Percentiles rank a stretch among this genome's conserved stretches.
Conservation (phyloP, 2,329 filamentous ascomycete genomes). For the Emergomyces orientalis region DNA sequence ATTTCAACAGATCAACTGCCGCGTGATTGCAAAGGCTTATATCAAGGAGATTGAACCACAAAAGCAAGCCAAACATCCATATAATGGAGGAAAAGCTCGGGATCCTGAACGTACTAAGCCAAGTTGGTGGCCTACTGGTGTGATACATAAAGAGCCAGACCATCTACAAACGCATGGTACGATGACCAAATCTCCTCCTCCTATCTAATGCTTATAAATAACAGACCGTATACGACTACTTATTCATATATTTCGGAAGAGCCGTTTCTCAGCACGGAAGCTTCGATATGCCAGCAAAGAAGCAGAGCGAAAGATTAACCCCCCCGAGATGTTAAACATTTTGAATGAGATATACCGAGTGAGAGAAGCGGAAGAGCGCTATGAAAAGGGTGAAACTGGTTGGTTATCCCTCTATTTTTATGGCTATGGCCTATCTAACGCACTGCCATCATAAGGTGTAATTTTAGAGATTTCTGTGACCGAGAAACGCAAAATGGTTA, state of each 20-base stretch:
- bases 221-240: conserved; percentile 31
- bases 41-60: conserved; percentile 40
- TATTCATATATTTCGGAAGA: conserved; percentile 33
- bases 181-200: conserved; percentile 13
- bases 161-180: conserved; percentile 40
- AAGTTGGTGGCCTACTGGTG: conserved; percentile 37
- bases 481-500: too few relatives aligned
- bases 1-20: conserved; percentile 39
- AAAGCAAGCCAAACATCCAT: conserved; percentile 41
- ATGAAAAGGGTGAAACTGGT: conserved; percentile 34
- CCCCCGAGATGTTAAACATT: conserved; percentile 28
- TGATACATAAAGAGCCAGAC: conserved; percentile 42
- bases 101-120: conserved; percentile 40
- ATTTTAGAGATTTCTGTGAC: too few relatives aligned
- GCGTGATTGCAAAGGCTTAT: conserved; percentile 38
- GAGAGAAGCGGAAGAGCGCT: conserved; percentile 33
- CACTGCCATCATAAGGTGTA: too few relatives aligned
- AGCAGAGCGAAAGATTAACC: conserved; percentile 27
- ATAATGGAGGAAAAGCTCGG: conserved; percentile 37
- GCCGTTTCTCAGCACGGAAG: conserved; percentile 30
- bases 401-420: too few relatives aligned
- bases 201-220: neutral
- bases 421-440: too few relatives aligned
- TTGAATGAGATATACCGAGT: conserved; percentile 35
- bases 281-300: conserved; percentile 34